These are phyloP conservation scores for Aspergillus sp. DNA, from an alignment of 2,329 filamentous ascomycete genomes.

Conservation along the genomic window DNA sequence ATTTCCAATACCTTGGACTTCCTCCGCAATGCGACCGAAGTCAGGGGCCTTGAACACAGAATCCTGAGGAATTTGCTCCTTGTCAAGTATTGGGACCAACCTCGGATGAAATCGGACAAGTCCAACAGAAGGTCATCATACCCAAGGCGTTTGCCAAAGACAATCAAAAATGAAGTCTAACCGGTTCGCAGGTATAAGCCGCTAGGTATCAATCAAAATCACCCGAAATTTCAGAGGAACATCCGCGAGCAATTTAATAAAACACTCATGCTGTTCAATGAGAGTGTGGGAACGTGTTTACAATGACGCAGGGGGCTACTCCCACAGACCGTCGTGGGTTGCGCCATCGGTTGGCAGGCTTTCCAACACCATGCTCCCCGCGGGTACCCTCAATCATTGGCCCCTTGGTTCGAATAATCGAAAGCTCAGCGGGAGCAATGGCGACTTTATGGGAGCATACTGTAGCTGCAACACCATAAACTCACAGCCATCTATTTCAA, in stretches of 20 bases:
- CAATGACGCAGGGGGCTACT: conserved; percentile 15
- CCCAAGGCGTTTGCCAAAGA: neutral
- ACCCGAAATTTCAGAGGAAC: conserved; percentile 37
- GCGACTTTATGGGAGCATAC: neutral
- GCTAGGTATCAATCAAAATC: conserved; percentile 32
- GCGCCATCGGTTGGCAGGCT: neutral
- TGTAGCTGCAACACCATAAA: neutral
- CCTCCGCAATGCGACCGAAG: conserved; percentile 45
- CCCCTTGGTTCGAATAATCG: neutral
- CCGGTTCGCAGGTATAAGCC: conserved; percentile 33
- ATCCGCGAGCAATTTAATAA: conserved; percentile 48
- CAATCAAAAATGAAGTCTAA: conserved; percentile 24
- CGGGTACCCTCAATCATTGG: neutral
- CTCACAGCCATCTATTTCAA: neutral
- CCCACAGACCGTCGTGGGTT: neutral
- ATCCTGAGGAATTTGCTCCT: conserved; percentile 52
- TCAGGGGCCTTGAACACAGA: conserved; percentile 50
- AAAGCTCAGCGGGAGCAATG: neutral
- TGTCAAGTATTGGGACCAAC: conserved; percentile 49
- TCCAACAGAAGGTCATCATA: conserved; percentile 31
- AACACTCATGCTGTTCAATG: conserved; percentile 53
- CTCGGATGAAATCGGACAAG: conserved; percentile 34
- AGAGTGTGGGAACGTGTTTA: conserved; percentile 53
- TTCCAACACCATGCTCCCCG: neutral
- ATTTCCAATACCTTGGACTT: conserved; percentile 53